Evolutionary conservation across 2,329 filamentous ascomycete genomes (phyloP), one percentile per base, ranked within the genome.

Genomic region (Sclerotinia glacialis): DNA sequence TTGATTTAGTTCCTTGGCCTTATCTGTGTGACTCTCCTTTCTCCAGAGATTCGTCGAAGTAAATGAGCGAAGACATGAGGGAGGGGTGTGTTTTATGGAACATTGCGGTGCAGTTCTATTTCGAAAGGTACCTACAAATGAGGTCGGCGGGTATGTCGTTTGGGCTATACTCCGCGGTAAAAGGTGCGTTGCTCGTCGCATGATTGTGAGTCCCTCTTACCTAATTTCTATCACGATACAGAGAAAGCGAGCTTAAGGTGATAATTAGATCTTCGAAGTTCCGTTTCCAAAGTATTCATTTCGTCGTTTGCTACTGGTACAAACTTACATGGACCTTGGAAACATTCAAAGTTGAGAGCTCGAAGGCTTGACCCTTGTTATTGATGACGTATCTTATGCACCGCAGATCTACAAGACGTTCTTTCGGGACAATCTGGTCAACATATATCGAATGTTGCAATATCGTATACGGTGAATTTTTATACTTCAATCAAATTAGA

Each of bases 1-100:
- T 50, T 73, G 67, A 49, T 71, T 71, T 42, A 72, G 50, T 16
- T 67, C 67, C 46, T 71, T 73, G 1, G 71, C 71, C 54, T 67
- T 56, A 7, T 65, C 52, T 0, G 67, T 62, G 31, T 68, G 62
- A 23, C 67, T 60, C 23, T 69, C 64, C 18, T 28, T 52, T 5
- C 23, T 18, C 37, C 46, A 61, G 5, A 53, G 8, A 16, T 31
- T 53, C 23, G 64, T 53, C 26, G 47, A 40, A 52, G 37, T 26
- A 34, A 66, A 61, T 14, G 46, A 53, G 40, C 55, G 64, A 44
- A 61, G 21, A 37, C 47, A 52, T 52, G 47, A 52, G 5, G 44
- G 23, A 37, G 34, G 21, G 11, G 37, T 44, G 2, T 46, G 34
- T 16, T 37, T 37, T 26, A 8, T 9, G 2, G 49, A 53, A n/a